Percentiles rank a stretch among this genome's conserved stretches.
These are phyloP conservation scores for Agrocybe praecox DNA, from an alignment of 768 basidiomycete species.

Conservation along the genomic window DNA sequence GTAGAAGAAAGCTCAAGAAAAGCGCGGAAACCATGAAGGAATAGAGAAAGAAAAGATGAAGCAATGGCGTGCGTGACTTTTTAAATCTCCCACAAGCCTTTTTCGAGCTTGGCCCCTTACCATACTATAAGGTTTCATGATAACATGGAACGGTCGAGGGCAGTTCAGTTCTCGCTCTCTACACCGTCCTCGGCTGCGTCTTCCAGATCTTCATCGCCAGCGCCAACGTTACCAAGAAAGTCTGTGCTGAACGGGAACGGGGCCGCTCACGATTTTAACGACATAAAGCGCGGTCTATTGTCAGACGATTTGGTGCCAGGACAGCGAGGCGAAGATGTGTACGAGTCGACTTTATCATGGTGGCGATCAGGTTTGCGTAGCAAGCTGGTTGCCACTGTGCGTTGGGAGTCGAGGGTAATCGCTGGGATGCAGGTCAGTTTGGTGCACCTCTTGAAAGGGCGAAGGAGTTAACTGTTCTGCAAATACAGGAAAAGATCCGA, in stretches of 20 bases:
- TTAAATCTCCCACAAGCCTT: too few species aligned
- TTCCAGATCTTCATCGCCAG: neutral
- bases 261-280: neutral
- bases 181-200: neutral
- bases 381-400: slow-evolving; percentile 52
- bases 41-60: too few species aligned
- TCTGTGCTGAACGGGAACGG: neutral
- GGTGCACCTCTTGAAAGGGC: neutral
- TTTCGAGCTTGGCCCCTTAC: too few species aligned
- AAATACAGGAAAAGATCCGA: slow-evolving; percentile 52
- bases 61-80: too few species aligned
- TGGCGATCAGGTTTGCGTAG: slow-evolving; percentile 69
- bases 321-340: slow-evolving; percentile 51
- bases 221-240: neutral
- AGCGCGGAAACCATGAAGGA: too few species aligned
- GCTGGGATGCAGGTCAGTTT: slow-evolving; percentile 66
- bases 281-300: slow-evolving; percentile 8
- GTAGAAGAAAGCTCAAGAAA: too few species aligned
- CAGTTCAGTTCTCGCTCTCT: neutral
- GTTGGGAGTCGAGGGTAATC: slow-evolving; percentile 60
- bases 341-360: slow-evolving; percentile 59
- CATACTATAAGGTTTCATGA: too few species aligned
- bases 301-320: slow-evolving; percentile 26
- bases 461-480: neutral
- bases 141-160: neutral